phyloP scores from a whole-genome alignment of 805 yeast genomes.

The Brettanomyces sp. region DNA sequence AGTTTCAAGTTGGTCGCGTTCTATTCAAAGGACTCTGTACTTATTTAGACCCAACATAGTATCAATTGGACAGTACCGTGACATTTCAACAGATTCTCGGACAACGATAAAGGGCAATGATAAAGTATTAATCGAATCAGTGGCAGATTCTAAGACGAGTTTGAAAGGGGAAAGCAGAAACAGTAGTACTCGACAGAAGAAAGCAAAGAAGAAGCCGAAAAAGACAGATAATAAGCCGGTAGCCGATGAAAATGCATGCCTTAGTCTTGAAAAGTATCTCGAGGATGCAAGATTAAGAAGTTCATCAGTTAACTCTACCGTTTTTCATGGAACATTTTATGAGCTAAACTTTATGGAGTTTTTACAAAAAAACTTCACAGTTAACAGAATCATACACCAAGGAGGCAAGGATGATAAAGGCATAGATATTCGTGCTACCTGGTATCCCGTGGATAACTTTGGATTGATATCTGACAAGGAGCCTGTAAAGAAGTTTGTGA shows the following conservation, averaged over 20 bases:
- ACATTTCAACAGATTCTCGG: too few relatives aligned
- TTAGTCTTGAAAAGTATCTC: conserved; percentile 25
- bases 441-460: conserved; percentile 29
- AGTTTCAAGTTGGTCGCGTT: too few relatives aligned
- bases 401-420: conserved; percentile 56
- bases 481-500: conserved; percentile 6
- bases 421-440: conserved; percentile 43
- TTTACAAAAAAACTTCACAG: conserved; percentile 29
- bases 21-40: too few relatives aligned
- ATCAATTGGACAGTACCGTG: too few relatives aligned
- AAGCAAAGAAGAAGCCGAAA: not conserved
- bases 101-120: too few relatives aligned
- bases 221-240: not conserved
- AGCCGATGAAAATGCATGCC: conserved; percentile 14
- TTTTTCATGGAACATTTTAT: conserved; percentile 46
- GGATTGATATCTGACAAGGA: conserved; percentile 2
- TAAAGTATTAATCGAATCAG: too few relatives aligned
- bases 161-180: not conserved
- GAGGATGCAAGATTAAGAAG: conserved; percentile 23
- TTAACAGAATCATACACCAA: conserved; percentile 30
- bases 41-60: too few relatives aligned
- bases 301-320: conserved; percentile 37
- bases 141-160: too few relatives aligned
- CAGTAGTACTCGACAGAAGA: not conserved
- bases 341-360: conserved; percentile 36